These are phyloP conservation scores for Nemania sp. DNA, from an alignment of 2,329 filamentous ascomycete genomes.

Conservation along the genomic window DNA sequence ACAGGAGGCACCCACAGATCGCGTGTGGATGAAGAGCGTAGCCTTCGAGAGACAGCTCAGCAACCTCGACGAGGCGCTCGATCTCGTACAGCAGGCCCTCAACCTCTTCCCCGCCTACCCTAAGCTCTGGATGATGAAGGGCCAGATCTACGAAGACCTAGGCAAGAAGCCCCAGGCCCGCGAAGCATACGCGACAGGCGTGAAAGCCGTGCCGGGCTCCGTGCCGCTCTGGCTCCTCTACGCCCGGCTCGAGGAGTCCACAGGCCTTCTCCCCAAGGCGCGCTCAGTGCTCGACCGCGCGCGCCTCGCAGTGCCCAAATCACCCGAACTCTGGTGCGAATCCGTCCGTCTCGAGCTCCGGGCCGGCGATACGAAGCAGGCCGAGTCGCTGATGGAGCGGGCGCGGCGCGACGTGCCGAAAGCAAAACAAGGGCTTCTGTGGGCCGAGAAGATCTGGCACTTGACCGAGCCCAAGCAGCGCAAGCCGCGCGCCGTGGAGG, in stretches of 20 bases:
- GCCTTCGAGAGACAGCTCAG: slow-evolving; percentile 90
- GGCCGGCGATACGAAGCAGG: slow-evolving; percentile 83
- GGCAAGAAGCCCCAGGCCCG: slow-evolving; percentile 85
- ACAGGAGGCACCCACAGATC: slow-evolving; percentile 90
- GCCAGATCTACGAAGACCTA: slow-evolving; percentile 92
- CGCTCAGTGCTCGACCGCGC: slow-evolving; percentile 93
- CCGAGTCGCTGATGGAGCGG: slow-evolving; percentile 91
- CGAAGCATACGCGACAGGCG: slow-evolving; percentile 89
- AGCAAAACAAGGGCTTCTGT: slow-evolving; percentile 78
- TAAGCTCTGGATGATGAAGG: slow-evolving; percentile 99
- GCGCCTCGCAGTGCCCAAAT: slow-evolving; percentile 87
- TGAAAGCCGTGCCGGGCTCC: slow-evolving; percentile 85
- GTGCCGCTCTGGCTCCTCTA: slow-evolving; percentile 92
- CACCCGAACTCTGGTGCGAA: slow-evolving; percentile 87
- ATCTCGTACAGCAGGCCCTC: slow-evolving; percentile 87
- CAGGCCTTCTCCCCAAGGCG: slow-evolving; percentile 88
- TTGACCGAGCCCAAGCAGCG: slow-evolving; percentile 92
- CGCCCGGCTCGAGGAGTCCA: slow-evolving; percentile 85
- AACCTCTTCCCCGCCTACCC: slow-evolving; percentile 85
- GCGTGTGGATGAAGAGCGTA: slow-evolving; percentile 96
- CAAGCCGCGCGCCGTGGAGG: slow-evolving; percentile 90
- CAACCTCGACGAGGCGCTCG: slow-evolving; percentile 82
- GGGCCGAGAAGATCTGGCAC: slow-evolving; percentile 96
- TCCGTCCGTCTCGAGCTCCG: slow-evolving; percentile 93
- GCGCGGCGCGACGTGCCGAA: slow-evolving; percentile 92